A percentile compares a stretch with the other conserved stretches of the same genome.
These are phyloP conservation scores for Gryganskiella cystojenkinii DNA, from an alignment of 192 early-diverging fungal species.

Conservation along the genomic window DNA sequence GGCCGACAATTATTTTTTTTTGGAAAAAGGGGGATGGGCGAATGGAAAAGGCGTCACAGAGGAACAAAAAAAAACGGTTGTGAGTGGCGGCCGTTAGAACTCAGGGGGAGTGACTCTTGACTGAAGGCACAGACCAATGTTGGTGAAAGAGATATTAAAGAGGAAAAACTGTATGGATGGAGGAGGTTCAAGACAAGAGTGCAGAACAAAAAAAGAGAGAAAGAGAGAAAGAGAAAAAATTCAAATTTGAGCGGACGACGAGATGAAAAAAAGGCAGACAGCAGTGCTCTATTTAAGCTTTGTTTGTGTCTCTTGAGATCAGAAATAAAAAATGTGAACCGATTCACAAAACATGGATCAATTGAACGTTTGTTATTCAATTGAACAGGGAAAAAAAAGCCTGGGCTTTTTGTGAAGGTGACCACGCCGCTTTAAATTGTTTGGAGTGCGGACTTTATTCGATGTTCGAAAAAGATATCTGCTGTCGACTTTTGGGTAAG, in stretches of 20 bases:
- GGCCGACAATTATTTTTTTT: background rate
- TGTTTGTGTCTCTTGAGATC: too few species aligned
- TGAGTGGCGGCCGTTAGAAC: too few species aligned
- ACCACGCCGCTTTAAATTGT: too few species aligned
- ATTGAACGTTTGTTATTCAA: too few species aligned
- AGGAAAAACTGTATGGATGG: background rate
- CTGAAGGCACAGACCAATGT: conserved; percentile 1
- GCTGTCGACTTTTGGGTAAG: background rate
- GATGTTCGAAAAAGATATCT: background rate
- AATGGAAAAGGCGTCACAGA: too few species aligned
- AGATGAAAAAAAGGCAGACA: background rate
- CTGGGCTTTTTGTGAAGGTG: too few species aligned
- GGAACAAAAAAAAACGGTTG: too few species aligned
- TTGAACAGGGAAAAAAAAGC: too few species aligned
- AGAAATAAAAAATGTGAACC: too few species aligned
- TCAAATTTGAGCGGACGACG: background rate
- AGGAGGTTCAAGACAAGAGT: background rate
- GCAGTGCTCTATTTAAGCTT: background rate
- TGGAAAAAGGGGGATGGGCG: background rate
- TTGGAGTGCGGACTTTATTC: too few species aligned
- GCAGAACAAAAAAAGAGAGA: background rate
- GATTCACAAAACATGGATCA: too few species aligned
- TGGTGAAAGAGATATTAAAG: background rate
- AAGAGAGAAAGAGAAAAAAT: background rate
- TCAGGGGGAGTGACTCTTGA: background rate